Evolutionary conservation across 768 basidiomycete species (phyloP).

Genomic region (Lactarius psammicola): DNA sequence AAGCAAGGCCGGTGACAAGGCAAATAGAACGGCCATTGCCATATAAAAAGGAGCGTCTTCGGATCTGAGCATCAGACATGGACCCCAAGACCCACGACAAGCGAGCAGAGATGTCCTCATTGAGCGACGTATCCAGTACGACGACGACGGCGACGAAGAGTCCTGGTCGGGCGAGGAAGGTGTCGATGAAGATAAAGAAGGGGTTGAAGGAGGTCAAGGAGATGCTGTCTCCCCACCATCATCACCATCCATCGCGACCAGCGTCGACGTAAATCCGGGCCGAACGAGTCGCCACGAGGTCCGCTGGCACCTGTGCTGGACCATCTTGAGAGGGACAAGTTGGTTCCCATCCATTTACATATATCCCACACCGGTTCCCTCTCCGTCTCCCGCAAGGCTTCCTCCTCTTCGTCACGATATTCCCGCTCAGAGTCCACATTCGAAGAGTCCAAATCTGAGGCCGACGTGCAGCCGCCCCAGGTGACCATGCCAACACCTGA

Average conservation of each 20-base stretch:
- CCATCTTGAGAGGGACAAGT: constrained; percentile 13
- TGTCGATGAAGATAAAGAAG: constrained; percentile 29
- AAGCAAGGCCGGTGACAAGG: constrained; percentile 18
- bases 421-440: constrained; percentile 10
- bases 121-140: constrained; percentile 6
- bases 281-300: constrained; percentile 17
- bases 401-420: constrained; percentile 26
- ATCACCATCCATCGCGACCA: neutral
- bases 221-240: constrained; percentile 23
- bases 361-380: constrained; percentile 39
- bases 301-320: constrained; percentile 25
- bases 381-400: constrained; percentile 45
- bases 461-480: constrained; percentile 1
- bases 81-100: constrained; percentile 7
- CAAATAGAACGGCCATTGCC: neutral
- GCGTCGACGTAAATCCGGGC: constrained; percentile 18
- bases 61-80: constrained; percentile 2
- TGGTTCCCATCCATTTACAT: constrained; percentile 33
- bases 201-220: constrained; percentile 30
- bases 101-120: constrained; percentile 13
- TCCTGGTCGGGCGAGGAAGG: constrained; percentile 24
- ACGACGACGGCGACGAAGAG: neutral
- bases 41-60: constrained; percentile 6
- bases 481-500: constrained; percentile 6
- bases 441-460: constrained; percentile 20